These are phyloP conservation scores for Carex sylvatica DNA, from an alignment of 202 grass and related monocot genomes.

Conservation along the genomic window DNA sequence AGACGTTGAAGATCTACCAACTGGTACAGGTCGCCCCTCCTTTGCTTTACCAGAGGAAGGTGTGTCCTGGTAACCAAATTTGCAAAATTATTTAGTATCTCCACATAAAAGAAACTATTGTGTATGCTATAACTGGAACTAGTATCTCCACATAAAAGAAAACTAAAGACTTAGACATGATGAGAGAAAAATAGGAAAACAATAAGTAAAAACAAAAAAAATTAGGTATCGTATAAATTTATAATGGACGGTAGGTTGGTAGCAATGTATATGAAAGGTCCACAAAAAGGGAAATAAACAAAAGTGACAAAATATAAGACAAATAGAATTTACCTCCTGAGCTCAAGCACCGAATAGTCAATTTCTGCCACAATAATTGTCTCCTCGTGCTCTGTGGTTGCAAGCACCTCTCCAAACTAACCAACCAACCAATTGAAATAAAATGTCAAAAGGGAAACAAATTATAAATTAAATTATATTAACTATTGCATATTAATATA, in stretches of 20 bases:
- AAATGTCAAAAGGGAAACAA: not conserved
- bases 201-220: not conserved
- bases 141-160: not conserved
- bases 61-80: constrained; percentile 46
- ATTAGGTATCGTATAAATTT: not conserved
- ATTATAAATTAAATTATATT: not conserved
- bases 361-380: constrained; percentile 70
- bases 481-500: not conserved
- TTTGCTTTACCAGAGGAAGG: constrained; percentile 69
- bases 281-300: not conserved
- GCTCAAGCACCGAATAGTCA: constrained; percentile 87
- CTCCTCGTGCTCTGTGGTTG: constrained; percentile 81
- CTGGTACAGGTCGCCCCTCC: constrained; percentile 82
- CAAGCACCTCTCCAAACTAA: constrained; percentile 96
- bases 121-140: not conserved
- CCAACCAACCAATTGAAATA: constrained; percentile 14
- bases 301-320: not conserved
- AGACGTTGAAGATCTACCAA: constrained; percentile 80
- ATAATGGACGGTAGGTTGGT: not conserved
- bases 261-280: not conserved
- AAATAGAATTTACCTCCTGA: constrained; percentile 50
- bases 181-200: not conserved
- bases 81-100: not conserved
- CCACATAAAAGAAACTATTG: not conserved
- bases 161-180: not conserved